A percentile compares a stretch with the other conserved stretches of the same genome.
Evolutionary conservation across 306 rosid genomes (phyloP).

Genomic region (Morella rubra): DNA sequence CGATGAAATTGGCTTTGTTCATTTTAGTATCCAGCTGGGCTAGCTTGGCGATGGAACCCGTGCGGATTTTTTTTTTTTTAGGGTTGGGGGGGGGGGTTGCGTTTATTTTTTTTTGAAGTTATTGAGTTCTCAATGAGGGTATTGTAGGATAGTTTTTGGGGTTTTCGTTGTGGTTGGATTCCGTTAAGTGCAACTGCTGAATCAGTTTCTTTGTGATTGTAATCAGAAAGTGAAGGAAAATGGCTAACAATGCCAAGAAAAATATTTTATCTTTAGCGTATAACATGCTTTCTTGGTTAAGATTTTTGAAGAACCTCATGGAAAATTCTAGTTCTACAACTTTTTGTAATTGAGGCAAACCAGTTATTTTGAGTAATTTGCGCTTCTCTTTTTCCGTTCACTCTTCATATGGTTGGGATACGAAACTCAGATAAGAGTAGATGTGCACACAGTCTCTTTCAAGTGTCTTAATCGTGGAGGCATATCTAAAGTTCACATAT

Average conservation of each 20-base stretch:
- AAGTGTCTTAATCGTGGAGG: not conserved
- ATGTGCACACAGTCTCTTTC: not conserved
- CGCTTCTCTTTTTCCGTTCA: too few species aligned
- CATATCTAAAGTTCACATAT: not conserved
- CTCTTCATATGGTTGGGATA: not conserved
- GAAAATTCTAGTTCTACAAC: too few species aligned
- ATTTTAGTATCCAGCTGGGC: not conserved
- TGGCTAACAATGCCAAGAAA: too few species aligned
- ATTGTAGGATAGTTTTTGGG: not conserved
- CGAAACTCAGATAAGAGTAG: not conserved
- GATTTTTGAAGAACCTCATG: too few species aligned
- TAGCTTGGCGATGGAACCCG: too few species aligned
- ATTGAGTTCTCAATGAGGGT: too few species aligned
- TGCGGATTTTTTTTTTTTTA: not conserved
- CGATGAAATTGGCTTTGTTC: not conserved
- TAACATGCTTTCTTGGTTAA: too few species aligned
- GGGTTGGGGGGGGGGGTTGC: not conserved
- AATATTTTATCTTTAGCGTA: too few species aligned
- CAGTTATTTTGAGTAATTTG: not conserved
- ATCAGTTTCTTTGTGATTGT: not conserved
- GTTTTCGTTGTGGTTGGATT: not conserved
- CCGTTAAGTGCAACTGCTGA: not conserved
- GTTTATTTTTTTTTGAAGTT: not conserved
- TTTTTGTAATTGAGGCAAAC: not conserved
- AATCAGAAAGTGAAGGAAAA: too few species aligned